A percentile compares a stretch with the other conserved stretches of the same genome.
phyloP scores from a whole-genome alignment of 2,329 filamentous ascomycete species.

The Fusarium coffeatum region DNA sequence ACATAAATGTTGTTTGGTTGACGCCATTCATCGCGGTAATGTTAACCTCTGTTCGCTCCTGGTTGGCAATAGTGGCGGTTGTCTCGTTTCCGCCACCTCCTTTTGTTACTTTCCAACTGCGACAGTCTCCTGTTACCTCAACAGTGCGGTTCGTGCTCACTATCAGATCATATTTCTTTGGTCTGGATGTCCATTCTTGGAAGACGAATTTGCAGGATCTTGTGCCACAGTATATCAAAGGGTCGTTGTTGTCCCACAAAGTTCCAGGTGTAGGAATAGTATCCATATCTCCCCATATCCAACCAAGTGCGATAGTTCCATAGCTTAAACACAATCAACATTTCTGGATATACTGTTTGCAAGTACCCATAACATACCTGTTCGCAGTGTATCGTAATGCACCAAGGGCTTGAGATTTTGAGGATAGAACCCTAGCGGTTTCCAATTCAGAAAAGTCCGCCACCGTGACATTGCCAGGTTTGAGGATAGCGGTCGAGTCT shows the following conservation, averaged over 20 bases:
- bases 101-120: conserved; percentile 34
- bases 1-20: conserved; percentile 40
- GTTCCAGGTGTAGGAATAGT: conserved; percentile 47
- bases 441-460: conserved; percentile 53
- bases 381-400: conserved; percentile 58
- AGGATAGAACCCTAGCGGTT: conserved; percentile 46
- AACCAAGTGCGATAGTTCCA: conserved; percentile 53
- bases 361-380: conserved; percentile 41
- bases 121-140: conserved; percentile 21
- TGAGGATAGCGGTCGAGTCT: conserved; percentile 49
- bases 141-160: conserved; percentile 37
- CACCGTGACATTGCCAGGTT: conserved; percentile 51
- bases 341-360: no score
- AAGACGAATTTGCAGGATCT: conserved; percentile 53
- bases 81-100: conserved; percentile 31
- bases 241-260: conserved; percentile 48
- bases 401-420: conserved; percentile 37
- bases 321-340: conserved; percentile 46
- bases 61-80: conserved; percentile 27
- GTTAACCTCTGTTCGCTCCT: conserved; percentile 1
- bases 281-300: conserved; percentile 30
- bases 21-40: conserved; percentile 29
- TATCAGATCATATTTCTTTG: conserved; percentile 20
- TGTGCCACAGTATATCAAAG: conserved; percentile 50
- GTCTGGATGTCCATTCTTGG: conserved; percentile 46